Evolutionary conservation across 1,284 basidiomycete species (phyloP).

Genomic region (Coriolopsis trogii): DNA sequence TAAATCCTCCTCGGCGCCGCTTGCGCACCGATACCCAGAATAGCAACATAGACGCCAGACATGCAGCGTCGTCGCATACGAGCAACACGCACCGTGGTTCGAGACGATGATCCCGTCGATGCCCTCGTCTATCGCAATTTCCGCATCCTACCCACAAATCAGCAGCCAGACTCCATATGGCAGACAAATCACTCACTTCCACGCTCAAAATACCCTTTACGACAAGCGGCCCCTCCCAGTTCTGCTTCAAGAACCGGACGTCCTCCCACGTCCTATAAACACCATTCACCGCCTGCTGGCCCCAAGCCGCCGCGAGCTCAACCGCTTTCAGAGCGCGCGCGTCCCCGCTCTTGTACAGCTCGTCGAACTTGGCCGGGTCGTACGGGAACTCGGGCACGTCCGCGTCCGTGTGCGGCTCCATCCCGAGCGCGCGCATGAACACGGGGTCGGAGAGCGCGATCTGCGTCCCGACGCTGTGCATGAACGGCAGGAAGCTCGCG

Average conservation of each 20-base stretch:
- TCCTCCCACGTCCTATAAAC: slow-evolving; percentile 67
- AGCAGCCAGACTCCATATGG: neutral
- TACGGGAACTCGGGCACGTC: slow-evolving; percentile 60
- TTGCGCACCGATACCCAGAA: too few relatives aligned
- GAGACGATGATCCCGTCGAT: slow-evolving; percentile 80
- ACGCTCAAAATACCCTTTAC: slow-evolving; percentile 68
- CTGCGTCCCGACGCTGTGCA: slow-evolving; percentile 60
- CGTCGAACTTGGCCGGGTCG: slow-evolving; percentile 47
- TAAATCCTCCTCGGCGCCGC: too few relatives aligned
- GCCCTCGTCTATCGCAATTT: slow-evolving; percentile 64
- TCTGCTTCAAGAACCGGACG: slow-evolving; percentile 58
- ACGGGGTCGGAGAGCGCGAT: slow-evolving; percentile 68
- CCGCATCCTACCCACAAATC: slow-evolving; percentile 57
- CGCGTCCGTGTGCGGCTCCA: slow-evolving; percentile 41
- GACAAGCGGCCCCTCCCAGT: slow-evolving; percentile 72
- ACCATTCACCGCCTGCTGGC: slow-evolving; percentile 60
- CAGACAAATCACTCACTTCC: slow-evolving; percentile 11
- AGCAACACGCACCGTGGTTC: slow-evolving; percentile 77
- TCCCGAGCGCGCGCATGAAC: slow-evolving; percentile 59
- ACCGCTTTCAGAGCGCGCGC: slow-evolving; percentile 40
- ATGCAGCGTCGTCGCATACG: too few relatives aligned
- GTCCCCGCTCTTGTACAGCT: slow-evolving; percentile 47
- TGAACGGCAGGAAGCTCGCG: slow-evolving; percentile 62
- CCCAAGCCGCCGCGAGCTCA: slow-evolving; percentile 56
- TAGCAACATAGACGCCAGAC: too few relatives aligned